These are phyloP conservation scores for Strigomonas galati DNA, from an alignment of 208 protist species.

Conservation along the genomic window DNA sequence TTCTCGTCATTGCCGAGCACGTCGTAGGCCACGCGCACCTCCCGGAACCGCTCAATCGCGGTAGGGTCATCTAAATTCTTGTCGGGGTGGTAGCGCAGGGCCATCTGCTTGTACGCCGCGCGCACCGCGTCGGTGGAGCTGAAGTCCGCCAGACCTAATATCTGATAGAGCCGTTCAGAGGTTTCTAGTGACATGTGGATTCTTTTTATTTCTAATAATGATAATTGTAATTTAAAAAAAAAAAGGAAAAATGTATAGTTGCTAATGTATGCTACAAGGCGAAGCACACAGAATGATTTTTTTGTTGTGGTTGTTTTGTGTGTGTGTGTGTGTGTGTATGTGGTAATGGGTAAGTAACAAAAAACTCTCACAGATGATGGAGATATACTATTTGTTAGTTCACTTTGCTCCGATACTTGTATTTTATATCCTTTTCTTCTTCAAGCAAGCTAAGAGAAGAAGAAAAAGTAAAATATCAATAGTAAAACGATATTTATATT, in stretches of 20 bases:
- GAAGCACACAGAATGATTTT: background rate
- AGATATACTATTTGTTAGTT: background rate
- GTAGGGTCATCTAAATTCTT: slow-evolving; percentile 86
- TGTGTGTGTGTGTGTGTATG: slow-evolving; percentile 10
- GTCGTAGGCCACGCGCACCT: slow-evolving; percentile 95
- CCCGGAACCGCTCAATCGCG: slow-evolving; percentile 81
- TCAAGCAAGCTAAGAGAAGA: slow-evolving; percentile 9
- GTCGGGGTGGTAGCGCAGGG: slow-evolving; percentile 95
- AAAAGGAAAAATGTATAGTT: background rate
- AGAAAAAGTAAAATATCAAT: slow-evolving; percentile 4
- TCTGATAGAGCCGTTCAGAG: slow-evolving; percentile 58
- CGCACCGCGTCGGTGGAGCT: slow-evolving; percentile 88
- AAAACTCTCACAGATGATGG: background rate
- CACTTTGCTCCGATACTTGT: background rate
- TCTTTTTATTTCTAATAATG: slow-evolving; percentile 10
- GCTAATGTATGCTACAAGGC: background rate
- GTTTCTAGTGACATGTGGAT: slow-evolving; percentile 2
- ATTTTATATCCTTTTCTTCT: slow-evolving; percentile 1
- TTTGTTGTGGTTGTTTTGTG: no score
- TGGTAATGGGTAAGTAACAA: background rate
- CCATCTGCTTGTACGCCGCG: slow-evolving; percentile 91
- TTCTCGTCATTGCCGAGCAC: slow-evolving; percentile 93
- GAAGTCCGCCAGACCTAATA: slow-evolving; percentile 81
- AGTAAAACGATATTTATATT: background rate
- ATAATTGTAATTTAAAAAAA: slow-evolving; percentile 1